Evolutionary conservation across 1,284 basidiomycete species (phyloP).

Genomic region (Dichomitus squalens): DNA sequence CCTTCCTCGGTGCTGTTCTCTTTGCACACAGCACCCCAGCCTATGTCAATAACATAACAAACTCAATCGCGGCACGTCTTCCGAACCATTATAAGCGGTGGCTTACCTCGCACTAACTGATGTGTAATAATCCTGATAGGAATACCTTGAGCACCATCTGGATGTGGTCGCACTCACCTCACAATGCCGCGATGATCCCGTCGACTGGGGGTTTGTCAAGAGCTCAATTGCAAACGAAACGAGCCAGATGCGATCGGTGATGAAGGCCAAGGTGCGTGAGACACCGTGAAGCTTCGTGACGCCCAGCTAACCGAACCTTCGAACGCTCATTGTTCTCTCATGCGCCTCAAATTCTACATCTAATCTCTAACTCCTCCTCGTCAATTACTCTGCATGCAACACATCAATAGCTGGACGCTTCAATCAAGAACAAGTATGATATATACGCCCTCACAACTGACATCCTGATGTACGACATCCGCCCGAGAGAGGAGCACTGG

Average conservation of each 20-base stretch:
- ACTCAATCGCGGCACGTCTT: background rate
- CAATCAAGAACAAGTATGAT: conserved; percentile 6
- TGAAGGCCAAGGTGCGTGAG: conserved; percentile 6
- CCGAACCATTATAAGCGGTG: background rate
- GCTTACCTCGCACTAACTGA: background rate
- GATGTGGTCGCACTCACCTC: background rate
- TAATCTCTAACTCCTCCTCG: too few relatives aligned
- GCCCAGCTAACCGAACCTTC: too few relatives aligned
- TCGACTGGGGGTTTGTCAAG: conserved; percentile 8
- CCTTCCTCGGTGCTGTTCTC: background rate
- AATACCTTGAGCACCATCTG: background rate
- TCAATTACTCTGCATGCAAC: background rate
- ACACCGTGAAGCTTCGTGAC: too few relatives aligned
- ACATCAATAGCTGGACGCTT: background rate
- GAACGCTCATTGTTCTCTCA: too few relatives aligned
- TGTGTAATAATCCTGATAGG: background rate
- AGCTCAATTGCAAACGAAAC: conserved; percentile 1
- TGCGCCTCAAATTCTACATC: too few relatives aligned
- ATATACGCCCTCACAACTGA: conserved; percentile 4
- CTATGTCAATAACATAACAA: background rate
- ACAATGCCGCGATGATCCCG: background rate
- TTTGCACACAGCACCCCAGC: conserved; percentile 3
- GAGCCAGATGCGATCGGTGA: background rate
- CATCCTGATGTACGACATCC: conserved; percentile 7
- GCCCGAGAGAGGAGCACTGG: conserved; percentile 8